Conservation (phyloP, 441 rosid genomes). For the Sinapis alba region DNA sequence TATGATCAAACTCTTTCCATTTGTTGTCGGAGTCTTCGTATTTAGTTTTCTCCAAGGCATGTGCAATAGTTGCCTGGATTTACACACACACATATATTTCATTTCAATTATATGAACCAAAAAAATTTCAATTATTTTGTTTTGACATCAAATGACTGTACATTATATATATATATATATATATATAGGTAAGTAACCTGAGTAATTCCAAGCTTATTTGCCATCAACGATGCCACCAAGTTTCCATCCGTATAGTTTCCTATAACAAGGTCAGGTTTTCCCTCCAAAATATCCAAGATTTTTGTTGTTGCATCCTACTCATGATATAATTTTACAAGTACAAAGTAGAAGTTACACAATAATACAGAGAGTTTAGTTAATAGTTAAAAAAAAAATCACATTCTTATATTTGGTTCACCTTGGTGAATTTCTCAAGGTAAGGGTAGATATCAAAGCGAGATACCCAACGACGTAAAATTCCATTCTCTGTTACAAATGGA, state of each 20-base stretch:
- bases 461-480: slow-evolving; percentile 72
- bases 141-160: neutral
- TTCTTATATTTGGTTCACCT: slow-evolving; percentile 42
- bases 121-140: neutral
- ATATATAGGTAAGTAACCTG: slow-evolving; percentile 53
- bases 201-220: slow-evolving; percentile 74
- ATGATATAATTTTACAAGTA: neutral
- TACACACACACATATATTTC: neutral
- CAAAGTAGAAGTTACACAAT: neutral
- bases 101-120: neutral
- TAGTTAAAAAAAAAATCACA: neutral
- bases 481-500: slow-evolving; percentile 66
- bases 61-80: slow-evolving; percentile 85
- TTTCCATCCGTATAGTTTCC: slow-evolving; percentile 94
- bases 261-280: slow-evolving; percentile 82
- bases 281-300: slow-evolving; percentile 67
- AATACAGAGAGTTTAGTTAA: neutral
- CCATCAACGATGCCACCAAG: slow-evolving; percentile 84
- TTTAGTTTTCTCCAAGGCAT: slow-evolving; percentile 94
- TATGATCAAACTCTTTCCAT: slow-evolving; percentile 81
- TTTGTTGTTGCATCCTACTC: slow-evolving; percentile 71
- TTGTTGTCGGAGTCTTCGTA: slow-evolving; percentile 81
- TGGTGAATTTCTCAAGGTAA: slow-evolving; percentile 74
- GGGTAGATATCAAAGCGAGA: slow-evolving; percentile 95
- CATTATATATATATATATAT: neutral